These are phyloP conservation scores for Pelagomonas calceolata DNA, from an alignment of 108 stramenopile species.

Conservation along the genomic window DNA sequence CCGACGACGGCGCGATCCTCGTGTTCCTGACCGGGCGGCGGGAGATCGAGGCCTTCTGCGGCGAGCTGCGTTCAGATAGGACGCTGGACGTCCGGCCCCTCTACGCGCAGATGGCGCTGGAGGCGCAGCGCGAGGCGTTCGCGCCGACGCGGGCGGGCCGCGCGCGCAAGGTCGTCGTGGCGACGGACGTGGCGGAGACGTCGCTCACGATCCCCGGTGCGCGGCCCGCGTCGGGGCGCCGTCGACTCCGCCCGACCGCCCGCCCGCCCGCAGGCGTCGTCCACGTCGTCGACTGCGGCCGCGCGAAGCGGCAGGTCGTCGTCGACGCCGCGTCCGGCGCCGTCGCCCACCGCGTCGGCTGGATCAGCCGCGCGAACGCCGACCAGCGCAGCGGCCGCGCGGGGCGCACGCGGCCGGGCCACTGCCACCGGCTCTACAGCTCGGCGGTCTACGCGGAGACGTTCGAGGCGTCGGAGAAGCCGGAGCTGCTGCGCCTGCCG, in stretches of 20 bases:
- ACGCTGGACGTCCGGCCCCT: conserved; percentile 65
- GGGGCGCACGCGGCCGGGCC: conserved; percentile 86
- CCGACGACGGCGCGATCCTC: conserved; percentile 83
- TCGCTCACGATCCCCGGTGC: conserved; percentile 69
- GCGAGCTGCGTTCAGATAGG: conserved; percentile 36
- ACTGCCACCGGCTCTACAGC: conserved; percentile 90
- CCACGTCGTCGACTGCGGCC: conserved; percentile 95
- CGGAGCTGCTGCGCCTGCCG: conserved; percentile 68
- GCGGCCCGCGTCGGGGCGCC: too few species aligned
- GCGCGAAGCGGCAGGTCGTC: conserved; percentile 75
- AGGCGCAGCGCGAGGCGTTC: conserved; percentile 84
- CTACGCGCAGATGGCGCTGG: conserved; percentile 79
- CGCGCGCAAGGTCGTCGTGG: conserved; percentile 80
- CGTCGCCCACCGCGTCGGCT: conserved; percentile 77
- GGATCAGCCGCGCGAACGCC: conserved; percentile 91
- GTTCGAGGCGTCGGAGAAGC: conserved; percentile 63
- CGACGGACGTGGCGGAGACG: conserved; percentile 98
- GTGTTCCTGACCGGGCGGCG: conserved; percentile 90
- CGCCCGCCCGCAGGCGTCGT: conserved; percentile 57
- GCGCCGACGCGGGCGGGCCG: conserved; percentile 66
- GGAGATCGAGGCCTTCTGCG: conserved; percentile 78
- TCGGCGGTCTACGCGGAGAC: conserved; percentile 76
- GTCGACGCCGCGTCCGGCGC: conserved; percentile 68
- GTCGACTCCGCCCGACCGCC: neutral
- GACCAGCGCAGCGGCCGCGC: conserved; percentile 95